Conservation (phyloP, 306 rosid genomes). For the Fragaria ananassa region DNA sequence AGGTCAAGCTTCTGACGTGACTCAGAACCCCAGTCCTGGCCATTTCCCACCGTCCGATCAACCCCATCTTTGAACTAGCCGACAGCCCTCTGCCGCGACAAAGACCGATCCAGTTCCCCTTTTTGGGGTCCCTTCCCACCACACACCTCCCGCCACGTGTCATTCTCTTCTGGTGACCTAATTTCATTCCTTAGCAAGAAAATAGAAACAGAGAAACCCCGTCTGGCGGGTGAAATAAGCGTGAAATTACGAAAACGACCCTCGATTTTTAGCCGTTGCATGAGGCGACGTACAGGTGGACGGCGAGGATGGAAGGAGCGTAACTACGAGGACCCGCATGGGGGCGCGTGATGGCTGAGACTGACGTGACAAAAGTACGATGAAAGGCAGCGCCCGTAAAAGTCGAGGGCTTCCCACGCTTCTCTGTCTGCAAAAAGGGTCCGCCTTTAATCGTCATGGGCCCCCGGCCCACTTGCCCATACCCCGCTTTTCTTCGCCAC, state of each 20-base stretch:
- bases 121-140: constrained; percentile 27
- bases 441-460: constrained; percentile 1
- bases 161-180: neutral
- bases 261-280: neutral
- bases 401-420: constrained; percentile 40
- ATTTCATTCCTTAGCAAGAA: neutral
- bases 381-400: constrained; percentile 56
- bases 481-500: neutral
- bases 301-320: neutral
- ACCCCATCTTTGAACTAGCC: constrained; percentile 21
- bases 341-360: constrained; percentile 49
- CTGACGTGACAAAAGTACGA: constrained; percentile 75
- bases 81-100: constrained; percentile 48
- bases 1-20: constrained; percentile 7
- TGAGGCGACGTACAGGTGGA: constrained; percentile 16
- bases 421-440: constrained; percentile 24
- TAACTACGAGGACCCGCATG: neutral
- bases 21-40: constrained; percentile 23
- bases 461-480: neutral
- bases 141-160: constrained; percentile 27
- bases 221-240: neutral
- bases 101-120: constrained; percentile 78
- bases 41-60: constrained; percentile 44
- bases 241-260: neutral
- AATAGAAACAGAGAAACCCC: neutral